A percentile compares a stretch with the other conserved stretches of the same genome.
Evolutionary conservation across 495 filamentous ascomycete species (phyloP).

Genomic region (Pseudotulostoma volvatum): DNA sequence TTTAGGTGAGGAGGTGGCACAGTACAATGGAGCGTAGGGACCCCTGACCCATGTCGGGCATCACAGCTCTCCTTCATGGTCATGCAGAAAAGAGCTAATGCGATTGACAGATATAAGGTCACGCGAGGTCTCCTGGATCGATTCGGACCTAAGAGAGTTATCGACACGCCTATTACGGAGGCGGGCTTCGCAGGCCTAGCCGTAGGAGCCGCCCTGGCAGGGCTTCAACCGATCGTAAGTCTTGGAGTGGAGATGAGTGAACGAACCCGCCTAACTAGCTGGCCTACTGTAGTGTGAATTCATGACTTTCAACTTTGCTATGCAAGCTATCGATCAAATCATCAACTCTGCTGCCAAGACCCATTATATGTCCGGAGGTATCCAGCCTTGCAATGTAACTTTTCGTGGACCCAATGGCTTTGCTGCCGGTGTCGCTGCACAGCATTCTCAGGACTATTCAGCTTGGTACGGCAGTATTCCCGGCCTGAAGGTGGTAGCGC

Average conservation of each 20-base stretch:
- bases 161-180: slow-evolving; percentile 97
- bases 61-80: neutral
- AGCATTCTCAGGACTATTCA: slow-evolving; percentile 96
- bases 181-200: slow-evolving; percentile 86
- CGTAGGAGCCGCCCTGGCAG: slow-evolving; percentile 85
- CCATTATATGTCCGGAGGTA: slow-evolving; percentile 99
- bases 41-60: slow-evolving; percentile 1
- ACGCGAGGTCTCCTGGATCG: slow-evolving; percentile 92
- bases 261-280: slow-evolving; percentile 2
- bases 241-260: neutral
- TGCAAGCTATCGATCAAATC: slow-evolving; percentile 99
- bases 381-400: slow-evolving; percentile 97
- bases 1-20: slow-evolving; percentile 93
- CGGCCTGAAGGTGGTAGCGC: slow-evolving; percentile 87
- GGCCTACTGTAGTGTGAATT: slow-evolving; percentile 64
- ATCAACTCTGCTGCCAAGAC: slow-evolving; percentile 99
- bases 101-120: slow-evolving; percentile 66
- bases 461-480: slow-evolving; percentile 98
- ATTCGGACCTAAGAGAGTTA: slow-evolving; percentile 93
- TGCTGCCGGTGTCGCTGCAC: slow-evolving; percentile 83
- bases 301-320: slow-evolving; percentile 99
- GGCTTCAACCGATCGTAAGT: slow-evolving; percentile 83
- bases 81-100: no score
- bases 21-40: slow-evolving; percentile 89
- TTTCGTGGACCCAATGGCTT: slow-evolving; percentile 99